Evolutionary conservation across 257 asterid species (phyloP).

Genomic region (Misopates orontium): DNA sequence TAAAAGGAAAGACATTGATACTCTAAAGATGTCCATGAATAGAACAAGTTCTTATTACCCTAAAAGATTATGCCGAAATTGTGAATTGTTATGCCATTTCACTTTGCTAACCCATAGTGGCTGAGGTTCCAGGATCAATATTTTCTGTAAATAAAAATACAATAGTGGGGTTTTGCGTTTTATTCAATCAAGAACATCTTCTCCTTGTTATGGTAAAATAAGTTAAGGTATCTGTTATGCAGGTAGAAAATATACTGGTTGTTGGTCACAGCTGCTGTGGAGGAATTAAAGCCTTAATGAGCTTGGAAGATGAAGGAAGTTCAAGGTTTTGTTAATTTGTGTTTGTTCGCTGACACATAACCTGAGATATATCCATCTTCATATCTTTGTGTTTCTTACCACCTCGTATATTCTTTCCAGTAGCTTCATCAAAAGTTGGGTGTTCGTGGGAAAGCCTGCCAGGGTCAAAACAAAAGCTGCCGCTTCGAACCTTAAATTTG

Average conservation of each 20-base stretch:
- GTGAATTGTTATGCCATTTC: background rate
- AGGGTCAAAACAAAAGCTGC: constrained; percentile 61
- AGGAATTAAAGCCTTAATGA: constrained; percentile 93
- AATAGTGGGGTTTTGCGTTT: background rate
- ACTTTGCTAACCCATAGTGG: background rate
- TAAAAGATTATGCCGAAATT: background rate
- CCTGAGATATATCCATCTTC: constrained; percentile 4
- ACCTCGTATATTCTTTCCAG: constrained; percentile 37
- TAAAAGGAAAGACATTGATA: background rate
- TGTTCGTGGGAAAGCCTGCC: constrained; percentile 64
- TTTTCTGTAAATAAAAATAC: background rate
- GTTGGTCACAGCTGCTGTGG: constrained; percentile 98
- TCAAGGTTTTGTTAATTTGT: constrained; percentile 52
- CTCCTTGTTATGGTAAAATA: constrained; percentile 7
- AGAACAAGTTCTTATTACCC: background rate
- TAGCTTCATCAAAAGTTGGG: constrained; percentile 89
- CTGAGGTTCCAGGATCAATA: background rate
- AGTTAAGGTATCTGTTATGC: constrained; percentile 19
- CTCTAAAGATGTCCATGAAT: background rate
- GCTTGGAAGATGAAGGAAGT: constrained; percentile 62
- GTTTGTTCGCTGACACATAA: constrained; percentile 12
- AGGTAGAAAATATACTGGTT: constrained; percentile 85
- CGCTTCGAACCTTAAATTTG: constrained; percentile 76
- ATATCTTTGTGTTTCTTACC: constrained; percentile 26
- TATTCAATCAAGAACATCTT: background rate